Evolutionary conservation across 2,329 filamentous ascomycete genomes (phyloP).

Genomic region (Sporothrix brasiliensis): DNA sequence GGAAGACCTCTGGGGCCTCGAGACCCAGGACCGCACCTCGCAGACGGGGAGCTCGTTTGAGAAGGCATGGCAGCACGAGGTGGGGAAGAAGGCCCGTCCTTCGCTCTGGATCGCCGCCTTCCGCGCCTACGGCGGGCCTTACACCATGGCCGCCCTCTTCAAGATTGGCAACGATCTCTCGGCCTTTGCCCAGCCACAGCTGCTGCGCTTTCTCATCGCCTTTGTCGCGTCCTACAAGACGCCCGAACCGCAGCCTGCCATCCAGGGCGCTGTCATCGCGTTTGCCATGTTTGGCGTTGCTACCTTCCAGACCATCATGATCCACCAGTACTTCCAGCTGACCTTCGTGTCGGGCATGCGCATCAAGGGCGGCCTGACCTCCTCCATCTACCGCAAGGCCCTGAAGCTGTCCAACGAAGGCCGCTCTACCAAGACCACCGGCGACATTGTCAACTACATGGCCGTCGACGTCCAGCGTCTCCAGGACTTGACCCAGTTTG

Average conservation of each 20-base stretch:
- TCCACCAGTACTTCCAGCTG: slow-evolving; percentile 97
- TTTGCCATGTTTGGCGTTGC: slow-evolving; percentile 90
- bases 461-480: slow-evolving; percentile 95
- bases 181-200: slow-evolving; percentile 87
- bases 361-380: slow-evolving; percentile 86
- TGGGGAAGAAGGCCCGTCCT: slow-evolving; percentile 67
- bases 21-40: slow-evolving; percentile 76
- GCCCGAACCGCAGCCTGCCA: slow-evolving; percentile 69
- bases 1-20: slow-evolving; percentile 92
- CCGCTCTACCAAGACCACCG: slow-evolving; percentile 82
- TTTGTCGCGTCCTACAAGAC: slow-evolving; percentile 79
- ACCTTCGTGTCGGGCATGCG: slow-evolving; percentile 96
- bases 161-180: slow-evolving; percentile 86
- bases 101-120: slow-evolving; percentile 87
- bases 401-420: slow-evolving; percentile 92
- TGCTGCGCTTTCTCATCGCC: slow-evolving; percentile 78
- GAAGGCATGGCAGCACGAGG: slow-evolving; percentile 73
- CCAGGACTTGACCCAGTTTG: slow-evolving; percentile 92
- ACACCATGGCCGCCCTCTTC: slow-evolving; percentile 78
- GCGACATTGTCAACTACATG: slow-evolving; percentile 99
- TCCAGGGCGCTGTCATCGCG: slow-evolving; percentile 84
- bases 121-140: slow-evolving; percentile 81
- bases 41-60: slow-evolving; percentile 71
- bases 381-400: slow-evolving; percentile 90
- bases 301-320: slow-evolving; percentile 79